Base-by-base conservation (phyloP, 352 stramenopile species). In the Blastocystis sp. region DNA sequence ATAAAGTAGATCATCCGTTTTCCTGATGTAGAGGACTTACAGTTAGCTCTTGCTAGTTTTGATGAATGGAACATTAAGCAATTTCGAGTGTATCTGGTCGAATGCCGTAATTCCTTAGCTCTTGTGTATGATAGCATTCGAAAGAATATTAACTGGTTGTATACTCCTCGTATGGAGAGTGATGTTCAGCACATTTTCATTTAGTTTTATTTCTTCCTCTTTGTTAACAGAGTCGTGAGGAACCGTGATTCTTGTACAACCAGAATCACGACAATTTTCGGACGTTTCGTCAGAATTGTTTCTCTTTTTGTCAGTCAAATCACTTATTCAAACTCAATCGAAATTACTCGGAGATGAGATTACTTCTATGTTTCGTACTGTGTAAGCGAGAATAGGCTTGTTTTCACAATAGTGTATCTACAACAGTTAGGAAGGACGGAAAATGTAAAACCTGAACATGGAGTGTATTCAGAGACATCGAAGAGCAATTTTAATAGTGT, bases 141-240 rank as follows among this genome's bases (percentile, higher is more conserved):
- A 11, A 81, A 81, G 44, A 81, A 81, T 51, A 81, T 81, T 54
- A 81, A 81, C 69, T 81, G 69, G 69, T 54, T 81, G 42, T 81
- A 81, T 54, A 40, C 17, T 51, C 69, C 69, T 13, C 22, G 48
- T 3, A 81, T 81, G 69, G 69, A 81, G 44, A 81, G 44, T 51
- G 69, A 81, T 62, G 69, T 81, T 1, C 69, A 81, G 19, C 69
- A 81, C 35, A 81, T 81, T 22, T 81, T 81, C 44, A 42, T 81
- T 59, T 81, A 81, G 44, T 81, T 33, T n/a, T 6, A 48, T 5
- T 57, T 60, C 27, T 81, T 81, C 44, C 11, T 81, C 60, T 81
- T 60, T 30, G 15, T 77, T 27, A 33, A 35, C 40, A 48, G 9
- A 48, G 40, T 9, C 3, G 9, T 48, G 9, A 48, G 40, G 9